Percentiles rank a stretch among this genome's conserved stretches.
phyloP scores from a whole-genome alignment of 208 protist genomes.

The Leishmania aethiopica region DNA sequence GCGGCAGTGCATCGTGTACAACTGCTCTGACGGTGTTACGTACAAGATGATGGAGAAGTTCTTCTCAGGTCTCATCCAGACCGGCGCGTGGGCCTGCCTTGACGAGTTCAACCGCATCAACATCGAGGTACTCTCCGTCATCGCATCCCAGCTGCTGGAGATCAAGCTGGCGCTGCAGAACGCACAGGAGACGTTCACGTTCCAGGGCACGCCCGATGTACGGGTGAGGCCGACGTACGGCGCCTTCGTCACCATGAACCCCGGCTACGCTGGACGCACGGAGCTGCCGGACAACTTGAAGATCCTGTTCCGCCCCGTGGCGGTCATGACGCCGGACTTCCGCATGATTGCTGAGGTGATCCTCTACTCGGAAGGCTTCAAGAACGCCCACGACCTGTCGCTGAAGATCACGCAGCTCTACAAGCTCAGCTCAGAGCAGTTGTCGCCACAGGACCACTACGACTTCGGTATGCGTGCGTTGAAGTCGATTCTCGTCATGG shows the following conservation, averaged over 20 bases:
- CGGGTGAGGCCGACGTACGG: conserved; percentile 94
- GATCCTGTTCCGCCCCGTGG: conserved; percentile 97
- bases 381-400: conserved; percentile 94
- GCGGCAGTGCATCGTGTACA: conserved; percentile 97
- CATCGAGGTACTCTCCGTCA: conserved; percentile 98
- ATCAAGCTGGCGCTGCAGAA: conserved; percentile 96
- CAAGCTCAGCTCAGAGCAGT: conserved; percentile 98
- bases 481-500: conserved; percentile 99
- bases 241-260: conserved; percentile 99
- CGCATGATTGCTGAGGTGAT: conserved; percentile 98
- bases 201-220: conserved; percentile 96
- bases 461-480: conserved; percentile 99
- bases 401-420: conserved; percentile 98
- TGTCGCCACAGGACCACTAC: conserved; percentile 97
- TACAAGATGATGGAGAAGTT: conserved; percentile 99
- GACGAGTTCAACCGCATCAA: conserved; percentile 99
- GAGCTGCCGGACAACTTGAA: conserved; percentile 99
- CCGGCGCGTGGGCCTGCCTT: conserved; percentile 98
- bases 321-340: conserved; percentile 99
- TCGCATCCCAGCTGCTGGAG: conserved; percentile 97
- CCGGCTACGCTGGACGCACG: conserved; percentile 98
- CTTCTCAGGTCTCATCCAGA: conserved; percentile 97
- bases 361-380: conserved; percentile 98
- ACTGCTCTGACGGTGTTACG: conserved; percentile 97
- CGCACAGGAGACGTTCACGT: conserved; percentile 86